These are phyloP conservation scores for Metarhizium guizhouense DNA, from an alignment of 2,329 filamentous ascomycete genomes.

Conservation along the genomic window DNA sequence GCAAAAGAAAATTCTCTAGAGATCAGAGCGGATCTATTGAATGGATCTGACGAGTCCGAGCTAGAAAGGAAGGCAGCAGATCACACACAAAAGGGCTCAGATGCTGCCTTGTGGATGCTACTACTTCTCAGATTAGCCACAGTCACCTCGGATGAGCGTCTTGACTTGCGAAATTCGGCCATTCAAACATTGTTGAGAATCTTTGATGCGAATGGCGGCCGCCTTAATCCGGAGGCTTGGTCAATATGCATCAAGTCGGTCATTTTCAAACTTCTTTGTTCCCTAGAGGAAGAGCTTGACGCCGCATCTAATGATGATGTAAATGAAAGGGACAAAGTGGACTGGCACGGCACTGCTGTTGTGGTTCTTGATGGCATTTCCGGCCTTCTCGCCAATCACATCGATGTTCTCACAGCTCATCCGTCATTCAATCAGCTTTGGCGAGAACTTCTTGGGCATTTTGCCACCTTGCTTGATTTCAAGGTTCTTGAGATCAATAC, in stretches of 20 bases:
- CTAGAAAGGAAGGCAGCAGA: constrained; percentile 50
- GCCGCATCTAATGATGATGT: constrained; percentile 26
- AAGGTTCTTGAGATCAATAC: constrained; percentile 61
- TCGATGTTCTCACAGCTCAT: constrained; percentile 61
- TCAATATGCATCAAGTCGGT: constrained; percentile 73
- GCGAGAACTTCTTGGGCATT: constrained; percentile 62
- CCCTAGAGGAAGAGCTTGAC: constrained; percentile 51
- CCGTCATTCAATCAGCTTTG: constrained; percentile 64
- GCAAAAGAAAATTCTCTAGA: constrained; percentile 48
- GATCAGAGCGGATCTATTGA: constrained; percentile 48
- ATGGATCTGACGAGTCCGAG: constrained; percentile 40
- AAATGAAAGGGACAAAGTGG: constrained; percentile 35
- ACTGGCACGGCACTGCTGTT: constrained; percentile 68
- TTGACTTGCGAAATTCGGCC: constrained; percentile 76
- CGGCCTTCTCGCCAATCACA: constrained; percentile 64
- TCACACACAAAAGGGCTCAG: constrained; percentile 50
- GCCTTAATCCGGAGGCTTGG: constrained; percentile 71
- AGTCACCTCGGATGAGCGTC: constrained; percentile 60
- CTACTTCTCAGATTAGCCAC: constrained; percentile 62
- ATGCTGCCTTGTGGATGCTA: constrained; percentile 70
- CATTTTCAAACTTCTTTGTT: constrained; percentile 67
- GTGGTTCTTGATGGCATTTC: constrained; percentile 67
- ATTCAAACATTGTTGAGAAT: constrained; percentile 88
- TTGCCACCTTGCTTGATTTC: constrained; percentile 55
- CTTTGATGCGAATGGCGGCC: constrained; percentile 82